Percentiles rank a stretch among this genome's conserved stretches.
These are phyloP conservation scores for Penicillium sp. DNA, from an alignment of 2,329 filamentous ascomycete genomes.

Conservation along the genomic window DNA sequence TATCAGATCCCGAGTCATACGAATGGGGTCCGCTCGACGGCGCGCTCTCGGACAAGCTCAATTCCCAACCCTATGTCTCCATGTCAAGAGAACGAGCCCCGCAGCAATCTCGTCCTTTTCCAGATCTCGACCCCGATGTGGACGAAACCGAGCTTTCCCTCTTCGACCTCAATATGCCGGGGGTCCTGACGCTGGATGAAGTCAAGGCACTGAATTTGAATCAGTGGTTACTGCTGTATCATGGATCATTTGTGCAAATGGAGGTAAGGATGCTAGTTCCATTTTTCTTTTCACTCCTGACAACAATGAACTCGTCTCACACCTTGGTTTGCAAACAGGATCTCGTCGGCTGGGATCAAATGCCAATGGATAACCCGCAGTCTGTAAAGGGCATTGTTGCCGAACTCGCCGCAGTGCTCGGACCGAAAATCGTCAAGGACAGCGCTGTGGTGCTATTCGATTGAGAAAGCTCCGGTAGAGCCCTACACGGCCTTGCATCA, in stretches of 20 bases:
- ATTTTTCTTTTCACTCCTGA: not conserved
- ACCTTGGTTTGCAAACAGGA: slow-evolving; percentile 28
- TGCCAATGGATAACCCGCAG: slow-evolving; percentile 37
- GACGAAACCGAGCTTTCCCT: slow-evolving; percentile 41
- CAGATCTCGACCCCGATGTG: slow-evolving; percentile 16
- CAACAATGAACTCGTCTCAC: not conserved
- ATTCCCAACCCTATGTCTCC: slow-evolving; percentile 41
- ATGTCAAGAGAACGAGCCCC: slow-evolving; percentile 34
- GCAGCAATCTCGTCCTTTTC: slow-evolving; percentile 1
- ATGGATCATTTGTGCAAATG: slow-evolving; percentile 39
- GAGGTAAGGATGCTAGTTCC: slow-evolving; percentile 25
- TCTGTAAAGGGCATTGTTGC: slow-evolving; percentile 44
- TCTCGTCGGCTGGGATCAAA: slow-evolving; percentile 43
- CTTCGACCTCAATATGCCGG: slow-evolving; percentile 44
- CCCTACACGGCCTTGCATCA: no score
- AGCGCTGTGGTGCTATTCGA: slow-evolving; percentile 38
- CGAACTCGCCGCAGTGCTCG: slow-evolving; percentile 42
- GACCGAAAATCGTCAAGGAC: slow-evolving; percentile 38
- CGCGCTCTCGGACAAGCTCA: slow-evolving; percentile 37
- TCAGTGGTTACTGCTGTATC: slow-evolving; percentile 40
- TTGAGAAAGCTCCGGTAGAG: slow-evolving; percentile 7
- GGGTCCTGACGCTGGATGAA: slow-evolving; percentile 39
- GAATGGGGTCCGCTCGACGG: slow-evolving; percentile 42
- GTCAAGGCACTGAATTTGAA: slow-evolving; percentile 40
- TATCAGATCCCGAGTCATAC: slow-evolving; percentile 42